Base-by-base conservation (phyloP, 305 asterid species). In the Rubia peregrina region DNA sequence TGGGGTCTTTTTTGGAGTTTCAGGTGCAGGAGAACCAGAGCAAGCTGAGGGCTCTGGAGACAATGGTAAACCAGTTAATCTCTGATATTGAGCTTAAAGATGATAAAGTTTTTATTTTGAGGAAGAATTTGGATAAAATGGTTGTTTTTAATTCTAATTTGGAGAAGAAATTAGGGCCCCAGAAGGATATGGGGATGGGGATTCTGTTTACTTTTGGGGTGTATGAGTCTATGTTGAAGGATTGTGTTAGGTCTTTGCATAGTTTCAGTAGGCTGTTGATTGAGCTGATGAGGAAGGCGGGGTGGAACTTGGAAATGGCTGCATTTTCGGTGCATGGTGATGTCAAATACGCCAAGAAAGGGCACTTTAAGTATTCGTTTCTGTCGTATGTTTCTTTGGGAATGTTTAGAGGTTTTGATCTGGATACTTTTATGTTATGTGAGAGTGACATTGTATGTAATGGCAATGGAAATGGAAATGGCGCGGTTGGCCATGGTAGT, bases 1-100 rank as follows among this genome's bases (percentile, higher is more conserved):
- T 80, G 7, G 88, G 78, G 70, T 84, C 96, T 2, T 87, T 81
- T 71, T 74, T 80, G 81, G 96, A 93, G 69, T 88, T 87, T 76
- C 97, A 85, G 68, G 98, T 91, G 75, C 98, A 89, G 84, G 97
- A 93, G 92, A 88, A 91, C 85, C 98, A 91, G 92, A 91, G 95
- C 88, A 94, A 91, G 89, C 96, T 94, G 65, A 87, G 98, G 81
- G 85, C 84, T 73, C 71, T 94, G 84, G 96, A 88, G 87, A 88
- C 91, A 13, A 82, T 87, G 69, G 97, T 89, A 80, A 94, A 94
- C 61, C 84, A 88, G 17, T 75, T 89, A 83, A 90, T 88, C 42
- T 83, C 86, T 19, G 87, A 82, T 84, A 89, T 91, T 74, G 98
- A 94, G 65, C 78, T 68, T 12, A 94, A 91, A 86, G 95, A 86